phyloP scores from a whole-genome alignment of 208 protist species.

The Trypanosoma scelopori region DNA sequence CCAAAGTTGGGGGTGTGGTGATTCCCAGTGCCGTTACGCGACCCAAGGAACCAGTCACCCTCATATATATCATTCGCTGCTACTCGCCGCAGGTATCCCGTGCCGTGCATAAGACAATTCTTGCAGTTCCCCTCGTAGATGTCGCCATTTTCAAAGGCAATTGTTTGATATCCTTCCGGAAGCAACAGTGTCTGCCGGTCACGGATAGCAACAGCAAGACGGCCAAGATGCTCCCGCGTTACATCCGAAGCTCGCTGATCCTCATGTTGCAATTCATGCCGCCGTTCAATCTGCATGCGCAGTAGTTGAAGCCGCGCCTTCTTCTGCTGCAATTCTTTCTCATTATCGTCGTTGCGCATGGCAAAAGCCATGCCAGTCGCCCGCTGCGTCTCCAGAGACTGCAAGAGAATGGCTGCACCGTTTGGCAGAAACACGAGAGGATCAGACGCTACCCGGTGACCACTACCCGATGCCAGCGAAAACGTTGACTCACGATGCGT shows the following conservation, averaged over 20 bases:
- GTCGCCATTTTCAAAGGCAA: constrained; percentile 79
- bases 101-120: constrained; percentile 82
- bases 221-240: constrained; percentile 48
- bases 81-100: constrained; percentile 55
- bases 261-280: constrained; percentile 38
- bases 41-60: constrained; percentile 84
- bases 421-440: constrained; percentile 38
- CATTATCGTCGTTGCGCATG: constrained; percentile 32
- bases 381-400: constrained; percentile 54
- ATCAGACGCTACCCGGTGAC: not conserved
- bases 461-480: not conserved
- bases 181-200: constrained; percentile 59
- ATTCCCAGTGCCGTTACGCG: constrained; percentile 71
- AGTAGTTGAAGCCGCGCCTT: constrained; percentile 43
- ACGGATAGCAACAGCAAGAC: constrained; percentile 48
- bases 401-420: constrained; percentile 38
- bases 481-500: not conserved
- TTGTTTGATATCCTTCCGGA: constrained; percentile 77
- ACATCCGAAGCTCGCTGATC: constrained; percentile 41
- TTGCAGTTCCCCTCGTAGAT: constrained; percentile 92
- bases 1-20: constrained; percentile 53
- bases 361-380: constrained; percentile 30
- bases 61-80: constrained; percentile 78
- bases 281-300: constrained; percentile 47
- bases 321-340: constrained; percentile 45